Conservation (phyloP, 192 early-diverging fungal species). For the Rhizophagus prolifer region DNA sequence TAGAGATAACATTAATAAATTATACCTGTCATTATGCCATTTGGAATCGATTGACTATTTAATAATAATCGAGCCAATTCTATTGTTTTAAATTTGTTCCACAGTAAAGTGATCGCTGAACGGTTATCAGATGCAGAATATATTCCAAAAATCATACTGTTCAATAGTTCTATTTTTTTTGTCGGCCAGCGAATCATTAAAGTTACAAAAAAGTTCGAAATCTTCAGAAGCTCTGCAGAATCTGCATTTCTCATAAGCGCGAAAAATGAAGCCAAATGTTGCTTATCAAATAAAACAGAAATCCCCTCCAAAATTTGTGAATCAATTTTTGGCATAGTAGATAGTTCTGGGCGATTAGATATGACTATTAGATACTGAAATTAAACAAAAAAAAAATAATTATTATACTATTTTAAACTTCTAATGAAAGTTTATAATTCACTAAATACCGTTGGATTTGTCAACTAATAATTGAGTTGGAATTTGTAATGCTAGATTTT, state of each 20-base stretch:
- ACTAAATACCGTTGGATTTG: background rate
- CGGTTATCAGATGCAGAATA: background rate
- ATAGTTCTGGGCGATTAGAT: background rate
- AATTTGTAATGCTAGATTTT: slow-evolving; percentile 22
- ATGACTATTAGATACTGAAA: slow-evolving; percentile 4
- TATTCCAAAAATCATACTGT: slow-evolving; percentile 41
- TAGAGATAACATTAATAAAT: slow-evolving; percentile 34
- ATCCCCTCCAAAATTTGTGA: slow-evolving; percentile 43
- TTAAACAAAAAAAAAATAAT: slow-evolving; percentile 34
- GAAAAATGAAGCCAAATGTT: slow-evolving; percentile 42
- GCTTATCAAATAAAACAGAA: slow-evolving; percentile 36
- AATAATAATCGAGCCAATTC: slow-evolving; percentile 8
- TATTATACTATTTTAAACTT: slow-evolving; percentile 18
- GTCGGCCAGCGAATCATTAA: slow-evolving; percentile 59
- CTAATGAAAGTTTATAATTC: slow-evolving; percentile 12
- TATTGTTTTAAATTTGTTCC: background rate
- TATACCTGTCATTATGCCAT: slow-evolving; percentile 32
- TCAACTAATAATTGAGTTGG: slow-evolving; percentile 14
- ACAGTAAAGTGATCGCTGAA: slow-evolving; percentile 4
- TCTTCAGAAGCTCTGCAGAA: slow-evolving; percentile 29
- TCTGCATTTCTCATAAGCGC: background rate
- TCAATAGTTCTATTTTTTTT: slow-evolving; percentile 54
- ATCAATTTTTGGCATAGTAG: slow-evolving; percentile 28
- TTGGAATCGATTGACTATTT: slow-evolving; percentile 29
- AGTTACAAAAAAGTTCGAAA: slow-evolving; percentile 50